Base-by-base conservation (phyloP, 768 basidiomycete genomes). In the Termitomyces sp. region DNA sequence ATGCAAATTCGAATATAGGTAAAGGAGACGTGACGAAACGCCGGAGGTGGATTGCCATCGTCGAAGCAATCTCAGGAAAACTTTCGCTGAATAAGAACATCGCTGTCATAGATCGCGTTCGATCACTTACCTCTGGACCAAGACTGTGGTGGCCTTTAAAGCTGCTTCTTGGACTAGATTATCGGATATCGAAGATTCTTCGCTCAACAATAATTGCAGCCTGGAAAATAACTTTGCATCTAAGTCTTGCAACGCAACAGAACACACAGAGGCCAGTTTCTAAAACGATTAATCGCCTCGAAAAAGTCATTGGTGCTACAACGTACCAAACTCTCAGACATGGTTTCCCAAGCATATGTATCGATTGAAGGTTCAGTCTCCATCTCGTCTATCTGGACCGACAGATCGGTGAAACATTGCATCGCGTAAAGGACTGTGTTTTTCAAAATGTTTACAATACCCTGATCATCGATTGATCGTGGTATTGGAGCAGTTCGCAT, bases 331-430 rank as follows among this genome's bases (percentile, higher is more conserved):
- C 88, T 89, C 68, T 94, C 92, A 10, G 92, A 90, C 86, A 94
- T 87, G 0, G 92, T 94, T 67, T 94, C 92, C 87, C 88, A 94
- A 52, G 90, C 85, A 70, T 93, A 94, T n/a, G 88, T 90, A 68
- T 94, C 92, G 34, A 87, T 65, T 0, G 87, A 80, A 13, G 90
- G 92, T 58, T 91, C 88, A 4, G 77, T 74, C 15, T 92, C 90
- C 84, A 94, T 85, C 60, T 88, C 89, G 66, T 91, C 84, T 51
- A 94, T 87, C 68, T 93, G 92, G 5, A 79, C 73, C 36, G 90
- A 76, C 37, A 94, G 78, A 61, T 92, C 90, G 9, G 81, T 82
- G 67, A 92, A 92, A 59, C 87, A 88, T 58, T 89, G 82, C 73
- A 90, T 77, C 3, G 90, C 83, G 65, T 84, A 81, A 45, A 75